Evolutionary conservation across 768 basidiomycete genomes (phyloP).

Genomic region (Termitomyces sp.): DNA sequence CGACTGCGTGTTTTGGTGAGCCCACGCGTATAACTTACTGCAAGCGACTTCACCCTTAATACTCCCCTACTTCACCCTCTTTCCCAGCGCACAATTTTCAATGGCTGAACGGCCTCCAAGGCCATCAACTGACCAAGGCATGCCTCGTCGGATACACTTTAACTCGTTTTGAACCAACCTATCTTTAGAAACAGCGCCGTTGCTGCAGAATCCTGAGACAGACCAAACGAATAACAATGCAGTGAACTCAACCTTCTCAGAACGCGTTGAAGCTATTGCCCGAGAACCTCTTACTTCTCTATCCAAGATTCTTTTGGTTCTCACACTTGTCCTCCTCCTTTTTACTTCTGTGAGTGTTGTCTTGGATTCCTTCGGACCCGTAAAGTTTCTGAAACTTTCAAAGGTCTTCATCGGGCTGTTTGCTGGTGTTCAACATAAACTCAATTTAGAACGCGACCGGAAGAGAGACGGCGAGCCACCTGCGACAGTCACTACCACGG

Average conservation of each 20-base stretch:
- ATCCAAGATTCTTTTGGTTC: conserved; percentile 74
- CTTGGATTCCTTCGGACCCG: not conserved
- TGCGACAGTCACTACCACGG: conserved; percentile 35
- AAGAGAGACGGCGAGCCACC: conserved; percentile 28
- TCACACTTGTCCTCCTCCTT: conserved; percentile 73
- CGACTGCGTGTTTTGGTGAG: not conserved
- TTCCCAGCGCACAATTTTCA: conserved; percentile 1
- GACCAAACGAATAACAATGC: conserved; percentile 24
- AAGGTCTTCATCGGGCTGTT: conserved; percentile 90
- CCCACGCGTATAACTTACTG: conserved; percentile 2
- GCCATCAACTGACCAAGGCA: conserved; percentile 56
- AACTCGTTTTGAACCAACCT: not conserved
- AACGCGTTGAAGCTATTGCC: conserved; percentile 50
- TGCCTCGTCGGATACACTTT: conserved; percentile 4
- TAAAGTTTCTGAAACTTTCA: not conserved
- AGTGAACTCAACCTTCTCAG: conserved; percentile 29
- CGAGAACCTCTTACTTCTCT: conserved; percentile 80
- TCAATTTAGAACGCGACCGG: conserved; percentile 43
- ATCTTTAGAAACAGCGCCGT: conserved; percentile 54
- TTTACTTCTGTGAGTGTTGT: conserved; percentile 51
- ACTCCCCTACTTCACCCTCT: not conserved
- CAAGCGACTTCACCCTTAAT: conserved; percentile 1
- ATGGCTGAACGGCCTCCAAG: conserved; percentile 56
- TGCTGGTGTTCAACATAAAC: conserved; percentile 79
- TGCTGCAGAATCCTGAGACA: conserved; percentile 47